Base-by-base conservation (phyloP, 257 asterid genomes). In the Scutellaria minor region DNA sequence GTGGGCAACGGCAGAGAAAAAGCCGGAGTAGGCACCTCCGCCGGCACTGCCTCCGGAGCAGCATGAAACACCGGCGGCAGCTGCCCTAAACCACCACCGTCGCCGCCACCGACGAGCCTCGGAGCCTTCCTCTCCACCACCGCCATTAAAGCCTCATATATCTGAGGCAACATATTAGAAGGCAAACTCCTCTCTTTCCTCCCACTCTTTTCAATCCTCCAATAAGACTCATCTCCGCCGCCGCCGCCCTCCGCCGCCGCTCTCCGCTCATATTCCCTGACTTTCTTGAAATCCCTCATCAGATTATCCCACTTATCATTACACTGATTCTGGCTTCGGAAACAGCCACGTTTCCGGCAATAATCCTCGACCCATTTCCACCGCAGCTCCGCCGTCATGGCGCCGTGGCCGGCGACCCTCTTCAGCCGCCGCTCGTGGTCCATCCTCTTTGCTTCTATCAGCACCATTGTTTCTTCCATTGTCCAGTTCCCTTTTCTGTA, bases 361-460 rank as follows among this genome's bases (percentile, higher is more conserved):
- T 88, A 94, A 42, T 94, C 96, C 76, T 94, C 98, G 14, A 94
- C 94, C 96, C 98, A 91, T 75, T 91, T 94, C 98, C 98, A 94
- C 62, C 98, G 83, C 54, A 89, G 83, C 83, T 94, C 98, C 7
- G 96, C 80, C 14, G 96, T 97, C 70, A 83, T 86, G 3, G 85
- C 92, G 10, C 72, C 58, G 53, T 65, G 37, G 24, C 81, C 91
- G 18, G 78, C 87, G 54, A 63, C 61, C 81, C 91, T 80, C 83
- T 78, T 89, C 92, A 85, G 77, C 68, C 97, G 82, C 64, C 98
- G 79, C 77, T 89, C 96, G 54, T 89, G 92, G 76, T 91, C 98
- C 96, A 88, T 91, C 39, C 57, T 88, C 83, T 94, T 94, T 1
- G 98, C 98, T 65, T 91, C 89, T 6, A 94, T 91, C 18, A 94